A percentile compares a stretch with the other conserved stretches of the same genome.
phyloP scores from a whole-genome alignment of 75 land plant species.

The Cupressus sempervirens region DNA sequence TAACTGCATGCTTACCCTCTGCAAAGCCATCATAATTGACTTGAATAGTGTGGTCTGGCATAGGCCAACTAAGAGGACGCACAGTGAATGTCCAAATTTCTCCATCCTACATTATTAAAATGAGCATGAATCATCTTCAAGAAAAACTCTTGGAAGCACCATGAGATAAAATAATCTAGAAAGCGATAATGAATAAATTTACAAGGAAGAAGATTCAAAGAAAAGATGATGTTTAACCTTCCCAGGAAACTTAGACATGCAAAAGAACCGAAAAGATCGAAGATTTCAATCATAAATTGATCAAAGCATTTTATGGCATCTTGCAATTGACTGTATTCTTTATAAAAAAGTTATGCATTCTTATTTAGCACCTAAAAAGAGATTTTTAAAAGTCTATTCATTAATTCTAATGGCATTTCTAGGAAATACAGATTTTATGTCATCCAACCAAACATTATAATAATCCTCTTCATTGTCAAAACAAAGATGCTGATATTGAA shows the following conservation, averaged over 20 bases:
- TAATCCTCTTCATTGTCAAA: not conserved
- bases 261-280: not conserved
- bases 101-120: constrained; percentile 66
- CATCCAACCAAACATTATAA: not conserved
- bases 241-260: not conserved
- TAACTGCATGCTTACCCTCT: constrained; percentile 55
- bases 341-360: not conserved
- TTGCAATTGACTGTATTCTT: not conserved
- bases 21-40: constrained; percentile 98
- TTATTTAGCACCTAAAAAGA: not conserved
- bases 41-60: constrained; percentile 67
- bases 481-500: not conserved
- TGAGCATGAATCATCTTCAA: not conserved
- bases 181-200: not conserved
- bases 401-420: not conserved
- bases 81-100: constrained; percentile 94
- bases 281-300: not conserved
- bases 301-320: not conserved
- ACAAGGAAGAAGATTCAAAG: not conserved
- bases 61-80: constrained; percentile 53
- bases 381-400: not conserved
- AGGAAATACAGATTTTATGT: not conserved
- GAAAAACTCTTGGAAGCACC: not conserved
- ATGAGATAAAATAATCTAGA: not conserved
- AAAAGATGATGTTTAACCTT: not conserved